phyloP scores from a whole-genome alignment of 495 filamentous ascomycete species.

The Elasticomyces elasticus region DNA sequence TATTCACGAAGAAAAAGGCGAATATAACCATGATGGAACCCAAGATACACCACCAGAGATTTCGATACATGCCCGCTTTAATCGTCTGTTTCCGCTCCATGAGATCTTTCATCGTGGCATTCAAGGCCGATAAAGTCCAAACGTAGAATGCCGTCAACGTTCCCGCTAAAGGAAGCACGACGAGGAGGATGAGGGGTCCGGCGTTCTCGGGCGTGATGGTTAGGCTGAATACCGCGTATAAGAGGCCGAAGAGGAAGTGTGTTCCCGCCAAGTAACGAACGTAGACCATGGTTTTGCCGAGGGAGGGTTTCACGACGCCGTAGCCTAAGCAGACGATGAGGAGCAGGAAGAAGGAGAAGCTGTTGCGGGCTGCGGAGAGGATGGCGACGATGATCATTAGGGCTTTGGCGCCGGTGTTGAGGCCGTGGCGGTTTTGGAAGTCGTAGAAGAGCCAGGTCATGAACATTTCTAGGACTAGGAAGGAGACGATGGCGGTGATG shows the following conservation, averaged over 20 bases:
- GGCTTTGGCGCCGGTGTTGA: conserved; percentile 70
- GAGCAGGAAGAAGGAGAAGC: conserved; percentile 96
- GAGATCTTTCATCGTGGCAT: conserved; percentile 89
- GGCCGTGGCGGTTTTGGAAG: conserved; percentile 80
- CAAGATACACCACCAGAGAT: conserved; percentile 97
- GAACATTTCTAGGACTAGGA: conserved; percentile 88
- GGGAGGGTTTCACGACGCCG: conserved; percentile 89
- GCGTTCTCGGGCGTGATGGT: conserved; percentile 74
- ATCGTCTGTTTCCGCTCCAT: conserved; percentile 84
- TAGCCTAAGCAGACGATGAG: conserved; percentile 99
- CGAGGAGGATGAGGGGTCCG: conserved; percentile 85
- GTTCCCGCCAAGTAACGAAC: conserved; percentile 82
- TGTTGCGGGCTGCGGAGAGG: conserved; percentile 86
- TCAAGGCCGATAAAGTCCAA: conserved; percentile 95
- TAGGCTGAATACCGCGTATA: conserved; percentile 84
- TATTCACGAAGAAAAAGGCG: conserved; percentile 92
- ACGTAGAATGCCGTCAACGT: conserved; percentile 96
- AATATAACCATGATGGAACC: conserved; percentile 89
- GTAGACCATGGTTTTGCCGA: conserved; percentile 88
- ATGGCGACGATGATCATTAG: conserved; percentile 83
- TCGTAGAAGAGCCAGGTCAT: conserved; percentile 99
- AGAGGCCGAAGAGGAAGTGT: conserved; percentile 90
- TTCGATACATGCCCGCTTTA: conserved; percentile 94
- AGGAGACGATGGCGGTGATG: conserved; percentile 92
- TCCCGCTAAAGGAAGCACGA: conserved; percentile 83